These are phyloP conservation scores for Paragyromitra xinjiangensis DNA, from an alignment of 495 filamentous ascomycete species.

Conservation along the genomic window DNA sequence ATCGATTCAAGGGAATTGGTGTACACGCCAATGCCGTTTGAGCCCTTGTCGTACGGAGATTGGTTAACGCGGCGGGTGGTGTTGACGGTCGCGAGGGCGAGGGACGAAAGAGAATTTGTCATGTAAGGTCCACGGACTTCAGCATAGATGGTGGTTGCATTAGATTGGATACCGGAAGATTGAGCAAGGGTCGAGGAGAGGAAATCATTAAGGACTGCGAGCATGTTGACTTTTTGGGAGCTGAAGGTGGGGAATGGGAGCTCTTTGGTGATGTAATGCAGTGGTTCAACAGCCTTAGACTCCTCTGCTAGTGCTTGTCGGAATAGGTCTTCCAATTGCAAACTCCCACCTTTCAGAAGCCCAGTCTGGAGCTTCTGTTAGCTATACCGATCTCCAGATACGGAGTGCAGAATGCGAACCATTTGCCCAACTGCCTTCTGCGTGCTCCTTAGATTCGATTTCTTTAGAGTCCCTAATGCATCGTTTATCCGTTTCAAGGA, in stretches of 20 bases:
- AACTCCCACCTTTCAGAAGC: slow-evolving; percentile 77
- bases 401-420: slow-evolving; percentile 32
- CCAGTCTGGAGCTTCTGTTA: slow-evolving; percentile 64
- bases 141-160: slow-evolving; percentile 78
- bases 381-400: background rate
- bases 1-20: slow-evolving; percentile 85
- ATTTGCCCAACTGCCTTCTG: slow-evolving; percentile 83
- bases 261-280: slow-evolving; percentile 93
- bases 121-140: slow-evolving; percentile 88
- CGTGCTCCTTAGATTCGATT: slow-evolving; percentile 87
- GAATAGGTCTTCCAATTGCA: slow-evolving; percentile 83
- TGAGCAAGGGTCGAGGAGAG: slow-evolving; percentile 65
- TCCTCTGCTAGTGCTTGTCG: slow-evolving; percentile 77
- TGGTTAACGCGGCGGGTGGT: slow-evolving; percentile 73
- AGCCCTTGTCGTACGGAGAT: slow-evolving; percentile 82
- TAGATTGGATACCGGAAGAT: slow-evolving; percentile 62
- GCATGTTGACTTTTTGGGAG: slow-evolving; percentile 66
- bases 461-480: slow-evolving; percentile 79
- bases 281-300: slow-evolving; percentile 78
- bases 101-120: slow-evolving; percentile 76
- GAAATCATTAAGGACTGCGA: slow-evolving; percentile 68
- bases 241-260: slow-evolving; percentile 74
- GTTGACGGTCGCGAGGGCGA: slow-evolving; percentile 85
- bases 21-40: slow-evolving; percentile 91
- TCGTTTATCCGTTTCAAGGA: slow-evolving; percentile 88